These are phyloP conservation scores for Paspalum notatum DNA, from an alignment of 176 grass and related monocot genomes.

Conservation along the genomic window DNA sequence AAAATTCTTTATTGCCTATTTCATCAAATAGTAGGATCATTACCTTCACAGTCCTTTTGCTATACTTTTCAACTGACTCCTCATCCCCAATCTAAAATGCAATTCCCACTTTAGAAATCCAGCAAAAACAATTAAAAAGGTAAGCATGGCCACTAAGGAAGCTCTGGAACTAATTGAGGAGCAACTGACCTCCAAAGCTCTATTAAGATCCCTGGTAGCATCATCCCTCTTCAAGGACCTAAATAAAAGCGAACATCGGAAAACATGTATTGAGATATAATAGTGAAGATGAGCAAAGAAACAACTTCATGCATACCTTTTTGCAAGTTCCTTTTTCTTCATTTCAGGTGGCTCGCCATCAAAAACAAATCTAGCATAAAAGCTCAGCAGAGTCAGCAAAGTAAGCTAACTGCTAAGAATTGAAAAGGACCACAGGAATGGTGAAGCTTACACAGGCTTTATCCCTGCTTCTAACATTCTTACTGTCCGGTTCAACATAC, in stretches of 20 bases:
- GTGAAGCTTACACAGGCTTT: slow-evolving; percentile 82
- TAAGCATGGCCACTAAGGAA: neutral
- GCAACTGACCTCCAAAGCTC: slow-evolving; percentile 73
- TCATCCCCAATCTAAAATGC: slow-evolving; percentile 72
- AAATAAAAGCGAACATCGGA: slow-evolving; percentile 30
- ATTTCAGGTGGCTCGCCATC: slow-evolving; percentile 87
- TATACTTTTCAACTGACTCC: slow-evolving; percentile 82
- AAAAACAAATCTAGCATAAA: slow-evolving; percentile 84
- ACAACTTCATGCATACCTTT: slow-evolving; percentile 54
- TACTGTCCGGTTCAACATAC: slow-evolving; percentile 83
- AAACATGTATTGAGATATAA: neutral
- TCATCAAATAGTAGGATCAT: slow-evolving; percentile 20
- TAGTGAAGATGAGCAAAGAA: slow-evolving; percentile 25
- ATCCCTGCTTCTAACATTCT: slow-evolving; percentile 92
- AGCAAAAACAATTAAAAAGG: slow-evolving; percentile 19
- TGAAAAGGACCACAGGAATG: slow-evolving; percentile 27
- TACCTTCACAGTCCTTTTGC: slow-evolving; percentile 95
- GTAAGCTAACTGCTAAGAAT: slow-evolving; percentile 15
- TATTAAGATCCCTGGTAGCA: slow-evolving; percentile 68
- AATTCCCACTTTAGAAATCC: slow-evolving; percentile 40
- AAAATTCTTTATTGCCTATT: slow-evolving; percentile 10
- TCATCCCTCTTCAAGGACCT: slow-evolving; percentile 77
- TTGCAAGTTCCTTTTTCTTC: slow-evolving; percentile 83
- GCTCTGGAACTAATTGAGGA: slow-evolving; percentile 9
- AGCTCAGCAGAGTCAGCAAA: slow-evolving; percentile 31